Percentiles rank a stretch among this genome's conserved stretches.
Evolutionary conservation across 179 eudicot genomes (phyloP).

Genomic region (Beta corolliflora): DNA sequence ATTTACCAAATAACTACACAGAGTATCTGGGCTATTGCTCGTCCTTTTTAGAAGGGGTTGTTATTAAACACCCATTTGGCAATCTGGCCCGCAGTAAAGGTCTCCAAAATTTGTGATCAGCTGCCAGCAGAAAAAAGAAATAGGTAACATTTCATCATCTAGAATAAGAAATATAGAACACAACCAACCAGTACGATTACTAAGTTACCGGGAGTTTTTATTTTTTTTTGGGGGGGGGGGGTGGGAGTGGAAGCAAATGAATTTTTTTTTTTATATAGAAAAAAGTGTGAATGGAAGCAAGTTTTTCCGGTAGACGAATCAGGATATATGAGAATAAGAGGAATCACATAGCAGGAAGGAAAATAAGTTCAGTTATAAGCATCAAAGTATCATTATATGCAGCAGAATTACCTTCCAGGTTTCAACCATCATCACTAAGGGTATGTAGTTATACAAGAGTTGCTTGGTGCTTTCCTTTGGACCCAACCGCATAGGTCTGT

Average conservation of each 20-base stretch:
- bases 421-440: conserved; percentile 30
- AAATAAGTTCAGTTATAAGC: not conserved
- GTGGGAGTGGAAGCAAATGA: no score
- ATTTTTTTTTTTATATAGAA: no score
- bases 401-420: conserved; percentile 39
- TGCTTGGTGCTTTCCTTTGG: conserved; percentile 51
- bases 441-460: conserved; percentile 47
- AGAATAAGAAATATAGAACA: no score
- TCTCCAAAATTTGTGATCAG: no score
- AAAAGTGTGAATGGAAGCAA: not conserved
- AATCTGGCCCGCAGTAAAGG: no score
- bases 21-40: not conserved
- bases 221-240: no score
- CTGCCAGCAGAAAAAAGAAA: no score
- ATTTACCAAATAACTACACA: not conserved
- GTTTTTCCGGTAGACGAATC: not conserved
- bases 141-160: no score
- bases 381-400: not conserved
- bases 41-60: not conserved
- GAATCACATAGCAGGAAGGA: not conserved
- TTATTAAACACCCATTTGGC: no score
- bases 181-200: no score
- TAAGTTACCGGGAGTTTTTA: no score
- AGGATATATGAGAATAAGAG: not conserved
- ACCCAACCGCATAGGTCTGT: conserved; percentile 40